A percentile compares a stretch with the other conserved stretches of the same genome.
Evolutionary conservation across 805 yeast genomes (phyloP).

Genomic region (Geotrichum ghanense): DNA sequence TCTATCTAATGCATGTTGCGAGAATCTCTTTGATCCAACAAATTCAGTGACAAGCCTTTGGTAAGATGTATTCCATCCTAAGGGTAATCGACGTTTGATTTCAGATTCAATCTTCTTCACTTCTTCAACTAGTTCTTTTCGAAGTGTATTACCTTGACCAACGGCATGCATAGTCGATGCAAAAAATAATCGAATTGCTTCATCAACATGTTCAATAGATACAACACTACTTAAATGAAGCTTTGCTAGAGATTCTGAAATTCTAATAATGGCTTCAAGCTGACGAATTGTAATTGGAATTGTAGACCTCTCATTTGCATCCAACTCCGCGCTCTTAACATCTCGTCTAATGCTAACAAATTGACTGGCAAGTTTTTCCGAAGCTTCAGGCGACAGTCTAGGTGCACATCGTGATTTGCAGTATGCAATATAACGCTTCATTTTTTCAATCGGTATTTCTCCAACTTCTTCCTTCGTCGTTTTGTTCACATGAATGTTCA

Average conservation of each 20-base stretch:
- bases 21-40: constrained; percentile 18
- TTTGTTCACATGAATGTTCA: constrained; percentile 86
- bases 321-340: constrained; percentile 68
- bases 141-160: constrained; percentile 42
- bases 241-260: constrained; percentile 88
- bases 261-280: constrained; percentile 92
- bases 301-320: constrained; percentile 79
- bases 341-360: constrained; percentile 83
- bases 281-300: constrained; percentile 97
- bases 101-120: constrained; percentile 74
- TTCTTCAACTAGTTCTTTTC: constrained; percentile 54
- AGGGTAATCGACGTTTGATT: constrained; percentile 79
- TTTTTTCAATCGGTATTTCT: constrained; percentile 79
- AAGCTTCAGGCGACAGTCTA: constrained; percentile 74
- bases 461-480: constrained; percentile 42
- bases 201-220: constrained; percentile 81
- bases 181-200: constrained; percentile 84
- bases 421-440: constrained; percentile 88
- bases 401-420: constrained; percentile 91
- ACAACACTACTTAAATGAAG: constrained; percentile 75
- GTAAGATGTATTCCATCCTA: constrained; percentile 92
- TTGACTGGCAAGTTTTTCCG: constrained; percentile 82
- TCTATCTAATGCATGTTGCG: constrained; percentile 62
- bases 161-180: constrained; percentile 98
- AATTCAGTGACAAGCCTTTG: constrained; percentile 75